Evolutionary conservation across 345 rosid species (phyloP).

Genomic region (Acer saccharum): DNA sequence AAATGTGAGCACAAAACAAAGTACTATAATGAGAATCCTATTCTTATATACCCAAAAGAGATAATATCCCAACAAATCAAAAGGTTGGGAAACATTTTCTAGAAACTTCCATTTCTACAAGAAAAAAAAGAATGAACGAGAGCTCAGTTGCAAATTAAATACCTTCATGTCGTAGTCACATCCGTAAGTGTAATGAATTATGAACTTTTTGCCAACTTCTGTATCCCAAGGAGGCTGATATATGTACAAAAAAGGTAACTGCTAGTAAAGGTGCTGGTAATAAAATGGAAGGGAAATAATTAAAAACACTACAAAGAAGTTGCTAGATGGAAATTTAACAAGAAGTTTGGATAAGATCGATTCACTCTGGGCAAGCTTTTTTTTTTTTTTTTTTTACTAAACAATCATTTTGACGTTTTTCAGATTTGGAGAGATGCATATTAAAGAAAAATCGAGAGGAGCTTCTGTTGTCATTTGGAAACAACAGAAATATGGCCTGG

Average conservation of each 20-base stretch:
- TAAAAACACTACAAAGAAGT: not conserved
- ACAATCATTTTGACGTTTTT: not conserved
- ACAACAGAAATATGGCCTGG: not conserved
- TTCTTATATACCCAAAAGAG: slow-evolving; percentile 2
- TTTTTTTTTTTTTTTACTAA: too few relatives aligned
- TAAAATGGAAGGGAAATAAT: not conserved
- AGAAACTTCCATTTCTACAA: not conserved
- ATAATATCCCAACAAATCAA: slow-evolving; percentile 2
- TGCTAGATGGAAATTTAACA: not conserved
- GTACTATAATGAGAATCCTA: not conserved
- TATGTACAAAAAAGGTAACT: slow-evolving; percentile 31
- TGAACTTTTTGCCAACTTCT: slow-evolving; percentile 77
- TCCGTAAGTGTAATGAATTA: slow-evolving; percentile 95
- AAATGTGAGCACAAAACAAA: slow-evolving; percentile 13
- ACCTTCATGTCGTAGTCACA: slow-evolving; percentile 96
- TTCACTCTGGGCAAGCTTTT: not conserved
- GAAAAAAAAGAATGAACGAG: not conserved
- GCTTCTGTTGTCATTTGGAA: not conserved
- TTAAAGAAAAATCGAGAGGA: not conserved
- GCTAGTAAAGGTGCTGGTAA: slow-evolving; percentile 15
- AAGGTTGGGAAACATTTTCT: slow-evolving; percentile 14
- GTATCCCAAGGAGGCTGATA: slow-evolving; percentile 99
- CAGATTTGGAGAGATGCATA: not conserved
- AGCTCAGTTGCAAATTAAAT: slow-evolving; percentile 9
- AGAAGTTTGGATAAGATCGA: not conserved